Percentiles rank a stretch among this genome's conserved stretches.
Evolutionary conservation across 2,329 filamentous ascomycete genomes (phyloP).

Genomic region (Aspergillus versicolor): DNA sequence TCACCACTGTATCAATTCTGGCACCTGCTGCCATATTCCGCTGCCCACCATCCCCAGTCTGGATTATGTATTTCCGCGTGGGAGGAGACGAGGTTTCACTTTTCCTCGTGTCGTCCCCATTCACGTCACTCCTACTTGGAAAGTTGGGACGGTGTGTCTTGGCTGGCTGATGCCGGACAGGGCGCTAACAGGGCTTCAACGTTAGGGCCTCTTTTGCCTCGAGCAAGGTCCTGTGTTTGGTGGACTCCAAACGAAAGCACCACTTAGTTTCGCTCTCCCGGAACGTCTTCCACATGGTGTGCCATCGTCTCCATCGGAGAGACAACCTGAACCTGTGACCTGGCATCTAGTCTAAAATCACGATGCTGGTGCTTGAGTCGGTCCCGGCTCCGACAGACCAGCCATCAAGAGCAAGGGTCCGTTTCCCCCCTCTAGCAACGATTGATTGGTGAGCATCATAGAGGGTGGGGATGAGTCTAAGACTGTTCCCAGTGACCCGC

Average conservation of each 20-base stretch:
- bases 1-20: not conserved
- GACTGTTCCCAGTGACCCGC: conserved; percentile 20
- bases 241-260: conserved; percentile 26
- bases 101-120: not conserved
- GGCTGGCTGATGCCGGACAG: conserved; percentile 27
- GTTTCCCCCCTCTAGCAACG: conserved; percentile 16
- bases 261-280: conserved; percentile 22
- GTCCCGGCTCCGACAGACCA: conserved; percentile 12
- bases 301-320: conserved; percentile 15
- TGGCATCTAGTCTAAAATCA: not conserved
- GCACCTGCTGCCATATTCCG: not conserved
- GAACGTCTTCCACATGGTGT: conserved; percentile 26
- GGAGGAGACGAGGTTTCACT: conserved; percentile 4
- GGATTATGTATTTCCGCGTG: not conserved
- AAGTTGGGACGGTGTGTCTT: conserved; percentile 11
- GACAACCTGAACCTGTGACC: not conserved
- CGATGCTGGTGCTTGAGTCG: conserved; percentile 12
- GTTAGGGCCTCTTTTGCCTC: conserved; percentile 17
- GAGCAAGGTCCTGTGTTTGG: conserved; percentile 29
- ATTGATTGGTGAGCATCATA: conserved; percentile 20
- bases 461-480: conserved; percentile 19
- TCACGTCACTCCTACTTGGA: conserved; percentile 1
- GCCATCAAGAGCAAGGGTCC: conserved; percentile 17
- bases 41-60: not conserved
- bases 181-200: conserved; percentile 25